Percentiles rank a stretch among this genome's conserved stretches.
Conservation (phyloP, 2,329 filamentous ascomycete genomes). For the Reticulascus tulasneorum region DNA sequence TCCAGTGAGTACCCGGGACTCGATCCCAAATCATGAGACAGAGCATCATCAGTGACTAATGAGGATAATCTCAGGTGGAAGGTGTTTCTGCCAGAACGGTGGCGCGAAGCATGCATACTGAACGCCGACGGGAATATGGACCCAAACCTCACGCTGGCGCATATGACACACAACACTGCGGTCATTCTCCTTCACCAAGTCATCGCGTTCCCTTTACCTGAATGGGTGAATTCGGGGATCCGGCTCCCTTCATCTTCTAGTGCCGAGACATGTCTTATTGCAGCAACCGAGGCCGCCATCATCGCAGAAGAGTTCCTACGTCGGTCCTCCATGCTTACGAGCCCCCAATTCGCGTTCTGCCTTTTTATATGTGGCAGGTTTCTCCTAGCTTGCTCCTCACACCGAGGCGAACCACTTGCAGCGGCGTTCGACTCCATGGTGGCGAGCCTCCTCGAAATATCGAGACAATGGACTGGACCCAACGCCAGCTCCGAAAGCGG, state of each 20-base stretch:
- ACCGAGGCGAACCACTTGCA: slow-evolving; percentile 24
- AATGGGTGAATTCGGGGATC: slow-evolving; percentile 24
- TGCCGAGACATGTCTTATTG: slow-evolving; percentile 34
- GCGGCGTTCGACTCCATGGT: slow-evolving; percentile 28
- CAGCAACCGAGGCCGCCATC: slow-evolving; percentile 31
- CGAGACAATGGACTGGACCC: slow-evolving; percentile 30
- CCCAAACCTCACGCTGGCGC: slow-evolving; percentile 38
- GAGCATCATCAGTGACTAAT: background rate
- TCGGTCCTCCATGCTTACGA: slow-evolving; percentile 23
- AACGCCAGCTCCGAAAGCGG: slow-evolving; percentile 13
- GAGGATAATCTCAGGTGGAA: slow-evolving; percentile 41
- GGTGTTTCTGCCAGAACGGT: slow-evolving; percentile 38
- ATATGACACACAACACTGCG: slow-evolving; percentile 38
- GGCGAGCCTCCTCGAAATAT: slow-evolving; percentile 28
- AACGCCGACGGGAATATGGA: slow-evolving; percentile 36
- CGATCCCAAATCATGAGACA: background rate
- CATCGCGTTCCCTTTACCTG: slow-evolving; percentile 31
- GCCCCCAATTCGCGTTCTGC: slow-evolving; percentile 34
- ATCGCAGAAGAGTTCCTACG: slow-evolving; percentile 33
- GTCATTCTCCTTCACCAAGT: slow-evolving; percentile 37
- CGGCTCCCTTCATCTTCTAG: slow-evolving; percentile 32
- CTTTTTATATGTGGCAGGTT: slow-evolving; percentile 31
- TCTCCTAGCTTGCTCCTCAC: slow-evolving; percentile 26
- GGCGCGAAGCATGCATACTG: slow-evolving; percentile 34
- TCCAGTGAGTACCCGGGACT: slow-evolving; percentile 27